Base-by-base conservation (phyloP, 805 yeast species). In the Isabelozyma rhagii region DNA sequence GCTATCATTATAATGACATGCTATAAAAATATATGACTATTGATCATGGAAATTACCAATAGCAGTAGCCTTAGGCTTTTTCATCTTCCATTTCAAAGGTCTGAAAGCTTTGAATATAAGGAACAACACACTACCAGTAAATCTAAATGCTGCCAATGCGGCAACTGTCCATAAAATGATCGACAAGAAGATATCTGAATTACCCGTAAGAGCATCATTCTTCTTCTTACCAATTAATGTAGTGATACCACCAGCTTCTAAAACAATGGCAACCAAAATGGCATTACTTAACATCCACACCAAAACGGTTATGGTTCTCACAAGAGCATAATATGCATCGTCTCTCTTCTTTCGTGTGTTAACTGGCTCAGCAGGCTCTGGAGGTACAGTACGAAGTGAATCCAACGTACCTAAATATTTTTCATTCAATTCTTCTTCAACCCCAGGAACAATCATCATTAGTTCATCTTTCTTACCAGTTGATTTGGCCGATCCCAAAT, bases 101-200 rank as follows among this genome's bases (percentile, higher is more conserved):
- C 79, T 59, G 48, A 69, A 62, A 14, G 57, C 50, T 55, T 69
- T 72, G 56, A 66, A 60, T 4, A 69, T 41, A 50, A 89, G 68
- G 62, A 83, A 93, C 39, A 79, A 61, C 1, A 79, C 64, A 56
- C 96, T 82, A 1, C 97, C 97, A 27, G 85, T 46, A 56, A 93
- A 86, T 54, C 97, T 75, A 66, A 89, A 85, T 6, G 85, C 78
- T 0, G 98, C 97, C 77, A 90, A 80, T 27, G 85, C 88, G 4
- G 97, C 97, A 41, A 93, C 98, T 38, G 92, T 71, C 97, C 98
- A 93, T 56, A 93, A 74, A 43, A 93, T 85, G 29, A 93, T 89
- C 5, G 94, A 81, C 66, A 93, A 78, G 64, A 90, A 93, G 6
- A 84, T 71, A 39, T 82, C 77, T 1, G 89, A 77, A 66, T 85